A percentile compares a stretch with the other conserved stretches of the same genome.
Conservation (phyloP, 768 basidiomycete genomes). For the Pulveroboletus ravenelii region DNA sequence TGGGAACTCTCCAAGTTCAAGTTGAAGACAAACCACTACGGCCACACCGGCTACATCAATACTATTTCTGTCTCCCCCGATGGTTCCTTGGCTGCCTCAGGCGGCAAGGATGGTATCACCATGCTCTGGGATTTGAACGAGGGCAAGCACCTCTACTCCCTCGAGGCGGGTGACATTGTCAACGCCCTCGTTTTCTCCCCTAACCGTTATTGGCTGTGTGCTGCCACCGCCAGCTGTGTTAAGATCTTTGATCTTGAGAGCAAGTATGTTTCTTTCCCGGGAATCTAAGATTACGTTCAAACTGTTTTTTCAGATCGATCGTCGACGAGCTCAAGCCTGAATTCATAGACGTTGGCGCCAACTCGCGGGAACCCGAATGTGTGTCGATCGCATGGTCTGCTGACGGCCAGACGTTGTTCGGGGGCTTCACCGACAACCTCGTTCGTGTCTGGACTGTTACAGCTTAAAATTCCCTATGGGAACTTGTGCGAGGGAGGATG, state of each 20-base stretch:
- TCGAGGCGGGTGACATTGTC: conserved; percentile 97
- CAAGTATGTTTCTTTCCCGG: conserved; percentile 61
- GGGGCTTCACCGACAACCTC: conserved; percentile 93
- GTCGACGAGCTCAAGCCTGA: conserved; percentile 99
- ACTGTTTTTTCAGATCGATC: conserved; percentile 60
- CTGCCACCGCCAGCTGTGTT: conserved; percentile 93
- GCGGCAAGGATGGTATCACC: conserved; percentile 99
- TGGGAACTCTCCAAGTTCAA: conserved; percentile 99
- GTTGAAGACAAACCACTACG: conserved; percentile 99
- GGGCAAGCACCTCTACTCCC: conserved; percentile 99
- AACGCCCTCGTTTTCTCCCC: conserved; percentile 99
- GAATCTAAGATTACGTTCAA: background rate
- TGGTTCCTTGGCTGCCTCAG: conserved; percentile 97
- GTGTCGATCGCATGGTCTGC: conserved; percentile 98
- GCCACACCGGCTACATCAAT: conserved; percentile 99
- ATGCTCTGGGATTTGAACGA: conserved; percentile 99
- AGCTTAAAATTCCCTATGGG: conserved; percentile 32
- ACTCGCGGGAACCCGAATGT: conserved; percentile 81
- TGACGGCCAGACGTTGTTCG: conserved; percentile 95
- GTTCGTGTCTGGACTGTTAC: conserved; percentile 90
- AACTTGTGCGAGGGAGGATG: conserved; percentile 16
- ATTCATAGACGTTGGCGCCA: conserved; percentile 70
- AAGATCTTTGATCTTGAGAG: conserved; percentile 99
- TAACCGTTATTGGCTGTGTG: conserved; percentile 99
- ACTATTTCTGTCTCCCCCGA: conserved; percentile 98